A percentile compares a stretch with the other conserved stretches of the same genome.
These are phyloP conservation scores for Epichloe sp. DNA, from an alignment of 2,329 filamentous ascomycete species.

Conservation along the genomic window DNA sequence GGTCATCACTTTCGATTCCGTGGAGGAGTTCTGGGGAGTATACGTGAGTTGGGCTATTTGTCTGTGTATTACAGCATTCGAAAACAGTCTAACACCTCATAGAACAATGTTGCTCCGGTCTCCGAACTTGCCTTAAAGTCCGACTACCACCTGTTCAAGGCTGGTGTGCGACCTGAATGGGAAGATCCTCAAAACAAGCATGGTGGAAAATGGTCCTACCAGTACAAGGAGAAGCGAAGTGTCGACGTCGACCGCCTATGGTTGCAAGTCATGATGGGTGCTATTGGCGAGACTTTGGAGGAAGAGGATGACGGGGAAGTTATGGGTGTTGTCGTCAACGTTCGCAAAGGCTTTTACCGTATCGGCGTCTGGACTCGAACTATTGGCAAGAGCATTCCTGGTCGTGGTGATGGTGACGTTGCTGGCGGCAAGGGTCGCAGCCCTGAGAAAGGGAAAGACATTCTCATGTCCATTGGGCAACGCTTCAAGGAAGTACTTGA, in stretches of 20 bases:
- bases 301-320: slow-evolving; percentile 94
- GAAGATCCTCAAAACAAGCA: slow-evolving; percentile 98
- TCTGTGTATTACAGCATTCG: not conserved
- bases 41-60: slow-evolving; percentile 54
- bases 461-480: slow-evolving; percentile 71
- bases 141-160: slow-evolving; percentile 99
- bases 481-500: slow-evolving; percentile 89
- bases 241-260: slow-evolving; percentile 90
- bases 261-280: slow-evolving; percentile 92
- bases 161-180: slow-evolving; percentile 93
- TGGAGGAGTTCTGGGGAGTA: slow-evolving; percentile 99
- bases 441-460: slow-evolving; percentile 70
- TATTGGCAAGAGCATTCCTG: slow-evolving; percentile 70
- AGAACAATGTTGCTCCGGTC: slow-evolving; percentile 98
- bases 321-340: slow-evolving; percentile 98
- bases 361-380: slow-evolving; percentile 96
- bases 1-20: slow-evolving; percentile 95
- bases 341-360: slow-evolving; percentile 95
- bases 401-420: slow-evolving; percentile 58
- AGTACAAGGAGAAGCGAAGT: slow-evolving; percentile 89
- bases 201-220: slow-evolving; percentile 97
- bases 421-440: slow-evolving; percentile 67
- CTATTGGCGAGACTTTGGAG: slow-evolving; percentile 96
- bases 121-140: slow-evolving; percentile 91
- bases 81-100: slow-evolving; percentile 7